Evolutionary conservation across 352 stramenopile genomes (phyloP), one percentile per base, ranked within the genome.

Genomic region (Globisporangium recalcitrans): DNA sequence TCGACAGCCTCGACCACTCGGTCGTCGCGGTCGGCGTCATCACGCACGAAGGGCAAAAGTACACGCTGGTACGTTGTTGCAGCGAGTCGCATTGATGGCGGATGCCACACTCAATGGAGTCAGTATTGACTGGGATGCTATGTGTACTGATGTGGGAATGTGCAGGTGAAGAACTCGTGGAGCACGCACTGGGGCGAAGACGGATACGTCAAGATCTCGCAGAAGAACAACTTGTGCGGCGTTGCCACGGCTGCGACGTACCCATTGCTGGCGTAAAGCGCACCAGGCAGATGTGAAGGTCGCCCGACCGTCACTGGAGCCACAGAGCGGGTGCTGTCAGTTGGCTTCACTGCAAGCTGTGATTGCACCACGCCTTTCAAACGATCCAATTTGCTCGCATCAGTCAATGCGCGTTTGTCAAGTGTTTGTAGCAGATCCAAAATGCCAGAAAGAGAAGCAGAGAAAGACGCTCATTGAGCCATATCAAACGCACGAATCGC

Each of bases 201-300:
- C 40, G 91, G 91, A 34, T 97, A 97, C 78, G 70, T 97, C 32
- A 95, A 93, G 69, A 95, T 98, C 64, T 77, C 84, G 36, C 88
- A 96, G 67, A 93, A 95, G 60, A 71, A 95, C 60, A 99, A 99
- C 60, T 88, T 97, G 5, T 99, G 97, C 68, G 96, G 97, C 21
- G 94, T 99, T 48, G 85, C 96, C 47, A 98, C 87, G 0, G 74
- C 81, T 19, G 83, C 90, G 0, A 93, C 77, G 13, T 97, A 96
- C 64, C 87, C 87, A 13, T 63, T 93, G 47, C 71, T 96, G 53
- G 76, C 63, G 27, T 70, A 84, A 32, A 29, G 49, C 38, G 21
- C 16, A 2, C 16, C 14, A 1, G 19, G 38, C 19, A n/a, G n/a
- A n/a, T n/a, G n/a, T 21, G 38, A 22, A 46, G 38, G 8, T 46